Evolutionary conservation across 2,329 filamentous ascomycete species (phyloP).

Genomic region (Paracoccidioides brasiliensis): DNA sequence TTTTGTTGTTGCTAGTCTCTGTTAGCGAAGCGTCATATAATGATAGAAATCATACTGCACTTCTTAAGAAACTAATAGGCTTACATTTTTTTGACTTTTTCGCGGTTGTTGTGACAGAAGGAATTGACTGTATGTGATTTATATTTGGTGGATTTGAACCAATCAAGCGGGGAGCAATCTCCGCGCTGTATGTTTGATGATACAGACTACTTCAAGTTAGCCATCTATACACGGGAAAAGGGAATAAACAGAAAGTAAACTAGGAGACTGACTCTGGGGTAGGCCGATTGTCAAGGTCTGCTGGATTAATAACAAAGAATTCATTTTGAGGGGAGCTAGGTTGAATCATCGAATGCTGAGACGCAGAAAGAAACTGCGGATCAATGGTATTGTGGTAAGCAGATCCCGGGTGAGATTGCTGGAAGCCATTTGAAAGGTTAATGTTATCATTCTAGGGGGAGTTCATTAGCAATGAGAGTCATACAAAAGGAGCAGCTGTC

Average conservation of each 20-base stretch:
- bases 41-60: not conserved
- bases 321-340: conserved; percentile 6
- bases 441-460: conserved; percentile 15
- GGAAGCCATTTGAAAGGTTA: conserved; percentile 21
- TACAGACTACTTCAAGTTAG: not conserved
- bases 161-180: conserved; percentile 1
- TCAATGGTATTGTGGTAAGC: conserved; percentile 27
- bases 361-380: conserved; percentile 25
- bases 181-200: not conserved
- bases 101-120: not conserved
- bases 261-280: not conserved
- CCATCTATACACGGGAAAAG: not conserved
- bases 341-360: conserved; percentile 13
- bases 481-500: not conserved
- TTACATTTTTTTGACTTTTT: conserved; percentile 1
- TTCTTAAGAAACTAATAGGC: not conserved
- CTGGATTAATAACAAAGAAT: conserved; percentile 11
- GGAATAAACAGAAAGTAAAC: not conserved
- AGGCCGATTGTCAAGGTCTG: conserved; percentile 7
- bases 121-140: not conserved
- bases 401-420: conserved; percentile 13
- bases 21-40: not conserved
- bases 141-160: not conserved
- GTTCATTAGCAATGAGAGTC: not conserved
- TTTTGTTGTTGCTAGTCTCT: conserved; percentile 3